Conservation (phyloP, 1,139 yeast species). For the Yamadazyma siamensis region DNA sequence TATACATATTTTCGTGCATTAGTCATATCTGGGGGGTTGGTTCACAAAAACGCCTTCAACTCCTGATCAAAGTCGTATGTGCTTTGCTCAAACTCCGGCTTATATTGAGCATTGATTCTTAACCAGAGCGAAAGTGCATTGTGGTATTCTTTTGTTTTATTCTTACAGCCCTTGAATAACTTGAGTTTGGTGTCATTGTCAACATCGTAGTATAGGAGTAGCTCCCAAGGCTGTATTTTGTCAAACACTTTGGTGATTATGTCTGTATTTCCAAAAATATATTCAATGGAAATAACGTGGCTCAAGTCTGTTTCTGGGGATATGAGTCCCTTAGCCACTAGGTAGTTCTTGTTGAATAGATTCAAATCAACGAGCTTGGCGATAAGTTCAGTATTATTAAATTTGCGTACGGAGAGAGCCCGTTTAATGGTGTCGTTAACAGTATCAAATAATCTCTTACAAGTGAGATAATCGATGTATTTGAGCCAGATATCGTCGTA, state of each 20-base stretch:
- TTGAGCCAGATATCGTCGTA: slow-evolving; percentile 63
- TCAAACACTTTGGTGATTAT: slow-evolving; percentile 17
- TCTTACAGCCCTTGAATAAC: slow-evolving; percentile 5
- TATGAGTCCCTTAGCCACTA: slow-evolving; percentile 35
- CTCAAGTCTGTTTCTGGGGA: slow-evolving; percentile 17
- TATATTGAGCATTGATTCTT: slow-evolving; percentile 5
- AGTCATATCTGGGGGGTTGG: too few relatives aligned
- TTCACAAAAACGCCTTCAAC: too few relatives aligned
- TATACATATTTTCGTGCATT: not conserved
- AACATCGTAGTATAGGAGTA: slow-evolving; percentile 6
- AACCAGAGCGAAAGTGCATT: slow-evolving; percentile 6
- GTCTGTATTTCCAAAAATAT: slow-evolving; percentile 20
- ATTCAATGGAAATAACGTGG: slow-evolving; percentile 39
- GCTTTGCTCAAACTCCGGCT: slow-evolving; percentile 4
- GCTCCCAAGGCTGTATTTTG: slow-evolving; percentile 9
- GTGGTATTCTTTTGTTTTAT: slow-evolving; percentile 5
- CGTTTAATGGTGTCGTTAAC: slow-evolving; percentile 38
- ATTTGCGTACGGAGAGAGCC: slow-evolving; percentile 22
- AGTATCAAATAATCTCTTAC: slow-evolving; percentile 21
- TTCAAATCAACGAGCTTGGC: slow-evolving; percentile 41
- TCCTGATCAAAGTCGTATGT: slow-evolving; percentile 1
- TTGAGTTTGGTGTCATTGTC: slow-evolving; percentile 4
- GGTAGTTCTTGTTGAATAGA: slow-evolving; percentile 25
- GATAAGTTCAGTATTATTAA: slow-evolving; percentile 23
- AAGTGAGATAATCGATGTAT: slow-evolving; percentile 47